A percentile compares a stretch with the other conserved stretches of the same genome.
Evolutionary conservation across 2,329 filamentous ascomycete species (phyloP).

Genomic region (Neonectria faginata): DNA sequence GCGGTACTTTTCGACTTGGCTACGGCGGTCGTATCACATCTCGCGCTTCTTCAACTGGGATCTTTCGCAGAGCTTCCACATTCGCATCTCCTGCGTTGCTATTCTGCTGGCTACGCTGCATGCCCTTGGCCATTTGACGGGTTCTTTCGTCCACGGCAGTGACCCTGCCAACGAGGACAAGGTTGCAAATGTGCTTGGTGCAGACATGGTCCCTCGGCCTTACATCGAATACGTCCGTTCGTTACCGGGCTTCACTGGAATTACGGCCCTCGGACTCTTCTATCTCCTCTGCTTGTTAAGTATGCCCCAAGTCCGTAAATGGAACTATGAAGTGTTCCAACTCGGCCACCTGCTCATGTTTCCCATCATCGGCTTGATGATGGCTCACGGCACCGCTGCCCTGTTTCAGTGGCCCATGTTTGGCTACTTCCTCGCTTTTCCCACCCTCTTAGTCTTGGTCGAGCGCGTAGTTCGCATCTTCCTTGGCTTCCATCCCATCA

Average conservation of each 20-base stretch:
- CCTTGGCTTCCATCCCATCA: conserved; percentile 61
- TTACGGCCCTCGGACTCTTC: conserved; percentile 62
- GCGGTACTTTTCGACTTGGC: conserved; percentile 64
- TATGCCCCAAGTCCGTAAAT: conserved; percentile 61
- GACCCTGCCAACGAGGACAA: conserved; percentile 55
- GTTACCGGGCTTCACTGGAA: conserved; percentile 62
- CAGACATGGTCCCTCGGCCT: conserved; percentile 55
- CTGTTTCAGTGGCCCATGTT: conserved; percentile 68
- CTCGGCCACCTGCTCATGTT: conserved; percentile 69
- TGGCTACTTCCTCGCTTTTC: conserved; percentile 67
- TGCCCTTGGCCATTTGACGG: conserved; percentile 65
- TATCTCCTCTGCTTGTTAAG: conserved; percentile 61
- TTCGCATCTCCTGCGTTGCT: conserved; percentile 64
- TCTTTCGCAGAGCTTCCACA: conserved; percentile 65
- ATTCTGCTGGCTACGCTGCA: conserved; percentile 64
- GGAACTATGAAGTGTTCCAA: conserved; percentile 69
- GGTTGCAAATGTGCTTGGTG: conserved; percentile 58
- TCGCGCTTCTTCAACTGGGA: conserved; percentile 70
- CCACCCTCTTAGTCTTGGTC: conserved; percentile 61
- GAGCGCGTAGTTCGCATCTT: conserved; percentile 61
- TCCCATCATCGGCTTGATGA: conserved; percentile 66
- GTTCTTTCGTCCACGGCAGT: conserved; percentile 64
- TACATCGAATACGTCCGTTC: conserved; percentile 61
- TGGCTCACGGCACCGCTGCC: conserved; percentile 63
- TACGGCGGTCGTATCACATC: conserved; percentile 63